These are phyloP conservation scores for Suhomyces anneliseae DNA, from an alignment of 1,139 yeast species.

Conservation along the genomic window DNA sequence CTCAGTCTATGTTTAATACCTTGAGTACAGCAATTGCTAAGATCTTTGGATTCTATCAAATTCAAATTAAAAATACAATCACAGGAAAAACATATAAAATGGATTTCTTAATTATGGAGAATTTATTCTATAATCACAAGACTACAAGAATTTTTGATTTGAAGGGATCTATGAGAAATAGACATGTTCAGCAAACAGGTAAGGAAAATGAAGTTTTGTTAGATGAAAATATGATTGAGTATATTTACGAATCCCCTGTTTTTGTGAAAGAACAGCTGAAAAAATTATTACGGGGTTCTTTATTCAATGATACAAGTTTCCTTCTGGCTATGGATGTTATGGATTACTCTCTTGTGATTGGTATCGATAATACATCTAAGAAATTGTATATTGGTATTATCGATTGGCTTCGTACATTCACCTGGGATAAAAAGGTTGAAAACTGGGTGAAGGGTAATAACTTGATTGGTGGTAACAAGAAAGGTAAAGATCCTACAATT, in stretches of 20 bases:
- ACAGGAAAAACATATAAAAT: conserved; percentile 78
- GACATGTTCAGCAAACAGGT: conserved; percentile 97
- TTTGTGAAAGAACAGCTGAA: conserved; percentile 94
- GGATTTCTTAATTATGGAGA: conserved; percentile 96
- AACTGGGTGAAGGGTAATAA: conserved; percentile 97
- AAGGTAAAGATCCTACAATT: conserved; percentile 93
- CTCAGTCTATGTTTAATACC: conserved; percentile 92
- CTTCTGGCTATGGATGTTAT: conserved; percentile 96
- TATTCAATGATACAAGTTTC: conserved; percentile 93
- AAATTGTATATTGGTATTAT: conserved; percentile 88
- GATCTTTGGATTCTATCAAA: conserved; percentile 93
- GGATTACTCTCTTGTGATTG: conserved; percentile 96
- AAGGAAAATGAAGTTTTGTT: conserved; percentile 89
- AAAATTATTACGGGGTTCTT: conserved; percentile 76
- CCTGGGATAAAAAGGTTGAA: conserved; percentile 98
- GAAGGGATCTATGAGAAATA: conserved; percentile 96
- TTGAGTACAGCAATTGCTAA: conserved; percentile 93
- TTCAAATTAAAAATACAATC: conserved; percentile 75
- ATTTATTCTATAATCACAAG: conserved; percentile 80
- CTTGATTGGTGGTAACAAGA: conserved; percentile 72
- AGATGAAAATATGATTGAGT: conserved; percentile 98
- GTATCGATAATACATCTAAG: conserved; percentile 70
- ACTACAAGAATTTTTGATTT: conserved; percentile 89
- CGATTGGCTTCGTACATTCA: conserved; percentile 92
- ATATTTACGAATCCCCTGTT: conserved; percentile 91